Base-by-base conservation (phyloP, 768 basidiomycete genomes). In the Gautieria morchelliformis region DNA sequence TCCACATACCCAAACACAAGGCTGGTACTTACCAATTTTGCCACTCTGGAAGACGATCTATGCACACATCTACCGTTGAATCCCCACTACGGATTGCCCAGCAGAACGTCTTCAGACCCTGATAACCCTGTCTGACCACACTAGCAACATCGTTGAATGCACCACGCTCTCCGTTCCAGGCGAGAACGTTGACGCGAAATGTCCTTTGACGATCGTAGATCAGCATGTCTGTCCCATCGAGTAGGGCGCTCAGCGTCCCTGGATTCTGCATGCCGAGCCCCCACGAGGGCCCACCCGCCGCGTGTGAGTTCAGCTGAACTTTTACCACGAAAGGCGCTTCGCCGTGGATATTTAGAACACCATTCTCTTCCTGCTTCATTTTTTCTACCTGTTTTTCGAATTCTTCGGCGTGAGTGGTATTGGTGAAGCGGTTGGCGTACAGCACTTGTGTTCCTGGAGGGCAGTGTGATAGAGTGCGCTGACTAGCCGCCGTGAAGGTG, bases 401-500 rank as follows among this genome's bases (percentile, higher is more conserved):
- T 9, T 46, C 45, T 46, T 27, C 27, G 27, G 45, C n/a, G 24
- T 19, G 19, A 27, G 17, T 2, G 10, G 7, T 15, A 6, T 46
- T n/a, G 45, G 45, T 46, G 45, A 20, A 27, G 45, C 45, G 45
- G 24, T 46, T 46, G 24, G n/a, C 2, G 27, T 27, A 27, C 27
- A 27, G 27, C 5, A 5, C 27, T 27, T 27, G 27, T 27, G 27
- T 27, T 27, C 3, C 27, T 27, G 27, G 27, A 27, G 5, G 3
- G 27, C 27, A n/a, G n/a, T n/a, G 27, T 27, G 27, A 27, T 27
- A 5, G 19, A 17, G n/a, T 20, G 19, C 10, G 10, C 17, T 46
- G 19, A 20, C 10, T 9, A 10, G 17, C 24, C 8, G 45, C 10
- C 11, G 41, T 12, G 56, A 68, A 56, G n/a, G 58, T 63, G 30